Evolutionary conservation across 164 flowering plant species (phyloP).

Genomic region (Nelumbo lutea): DNA sequence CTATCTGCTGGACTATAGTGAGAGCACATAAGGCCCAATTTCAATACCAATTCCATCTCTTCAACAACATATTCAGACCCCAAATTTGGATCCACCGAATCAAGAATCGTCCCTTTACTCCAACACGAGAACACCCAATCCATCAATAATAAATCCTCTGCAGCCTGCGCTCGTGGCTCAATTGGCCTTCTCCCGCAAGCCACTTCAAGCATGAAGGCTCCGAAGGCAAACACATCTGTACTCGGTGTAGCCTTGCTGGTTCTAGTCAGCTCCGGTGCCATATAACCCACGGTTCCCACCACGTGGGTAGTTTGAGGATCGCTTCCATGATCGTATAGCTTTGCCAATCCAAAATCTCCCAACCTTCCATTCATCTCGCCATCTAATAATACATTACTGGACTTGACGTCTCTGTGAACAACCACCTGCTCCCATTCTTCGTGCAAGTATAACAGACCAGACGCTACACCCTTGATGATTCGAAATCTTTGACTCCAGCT

Average conservation of each 20-base stretch:
- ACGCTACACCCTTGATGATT: conserved; percentile 35
- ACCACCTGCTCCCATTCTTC: conserved; percentile 40
- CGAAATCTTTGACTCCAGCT: conserved; percentile 31
- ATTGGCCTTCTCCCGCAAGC: conserved; percentile 38
- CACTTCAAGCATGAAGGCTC: conserved; percentile 36
- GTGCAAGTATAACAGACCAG: conserved; percentile 31
- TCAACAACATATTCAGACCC: conserved; percentile 4
- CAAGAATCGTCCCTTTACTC: conserved; percentile 13
- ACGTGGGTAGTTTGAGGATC: conserved; percentile 27
- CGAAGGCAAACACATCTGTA: conserved; percentile 35
- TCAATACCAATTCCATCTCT: conserved; percentile 21
- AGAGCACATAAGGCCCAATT: conserved; percentile 23
- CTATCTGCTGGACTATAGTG: conserved; percentile 7
- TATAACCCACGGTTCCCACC: conserved; percentile 37
- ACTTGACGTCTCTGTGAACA: conserved; percentile 39
- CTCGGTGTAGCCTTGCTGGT: conserved; percentile 30
- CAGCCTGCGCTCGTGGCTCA: background rate
- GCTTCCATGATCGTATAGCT: conserved; percentile 30
- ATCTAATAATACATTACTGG: conserved; percentile 37
- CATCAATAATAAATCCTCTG: conserved; percentile 16
- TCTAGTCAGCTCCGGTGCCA: conserved; percentile 35
- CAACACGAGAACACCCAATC: conserved; percentile 26
- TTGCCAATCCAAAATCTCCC: conserved; percentile 40
- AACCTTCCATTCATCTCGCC: conserved; percentile 26
- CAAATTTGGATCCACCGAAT: conserved; percentile 14